Base-by-base conservation (phyloP, 1,284 basidiomycete genomes). In the Sparassis latifolia region DNA sequence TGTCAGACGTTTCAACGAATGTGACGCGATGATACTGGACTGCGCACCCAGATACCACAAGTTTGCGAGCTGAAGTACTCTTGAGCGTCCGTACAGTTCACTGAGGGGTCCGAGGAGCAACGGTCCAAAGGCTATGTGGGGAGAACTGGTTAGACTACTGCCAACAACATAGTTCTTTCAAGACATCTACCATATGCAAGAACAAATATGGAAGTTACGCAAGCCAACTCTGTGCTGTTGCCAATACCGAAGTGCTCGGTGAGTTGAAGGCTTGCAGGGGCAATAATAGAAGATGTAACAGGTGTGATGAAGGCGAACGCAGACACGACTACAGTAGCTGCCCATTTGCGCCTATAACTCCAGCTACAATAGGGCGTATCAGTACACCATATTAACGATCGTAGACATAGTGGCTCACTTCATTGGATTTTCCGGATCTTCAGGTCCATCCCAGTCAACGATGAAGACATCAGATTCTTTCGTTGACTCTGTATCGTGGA, bases 261-360 rank as follows among this genome's bases (percentile, higher is more conserved):
- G 4, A 89, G 57, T 44, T 78, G 73, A 0, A 57, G 58, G 1
- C 75, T 71, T 0, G 85, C 84, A 0, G 87, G 85, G 0, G 89
- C 82, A 33, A 88, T 73, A 78, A 89, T 86, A 12, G 82, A 78
- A 3, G 83, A 84, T 1, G 84, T 79, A 3, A 84, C 72, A 0
- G 83, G 82, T 5, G 74, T 76, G 50, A 86, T 82, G 59, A 86
- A 84, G 0, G 80, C 82, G 63, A 82, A 83, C 0, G 76, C 71
- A 5, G 81, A 84, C 0, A 86, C 79, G 39, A 84, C 73, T 27
- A 73, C 52, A 0, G 80, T 84, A 0, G 82, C 79, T 1, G 73
- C 72, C 79, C 84, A 82, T 72, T 85, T 86, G 52, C 73, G 71
- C 41, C 65, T 66, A 52, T 69, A 74, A 0, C 70, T 59, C 86